Evolutionary conservation across 1,284 basidiomycete genomes (phyloP), one percentile per base, ranked within the genome.

Genomic region (Ustilago lituana): DNA sequence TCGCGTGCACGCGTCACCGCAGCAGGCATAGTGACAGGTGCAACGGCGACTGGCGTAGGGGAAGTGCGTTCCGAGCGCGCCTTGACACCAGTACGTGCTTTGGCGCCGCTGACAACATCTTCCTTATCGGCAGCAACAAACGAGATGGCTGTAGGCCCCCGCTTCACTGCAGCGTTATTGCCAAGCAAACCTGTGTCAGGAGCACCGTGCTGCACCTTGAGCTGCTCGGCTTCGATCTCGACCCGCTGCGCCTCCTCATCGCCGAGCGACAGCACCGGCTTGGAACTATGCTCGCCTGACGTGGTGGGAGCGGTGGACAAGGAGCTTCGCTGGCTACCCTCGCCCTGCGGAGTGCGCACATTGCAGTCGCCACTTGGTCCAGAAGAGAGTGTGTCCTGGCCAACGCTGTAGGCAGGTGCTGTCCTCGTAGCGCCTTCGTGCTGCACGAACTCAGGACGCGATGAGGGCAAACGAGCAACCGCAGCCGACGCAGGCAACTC

Each of bases 401-500:
- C 64, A 2, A 52, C 45, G 17, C 58, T 61, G 50, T 50, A 39
- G 0, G 54, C 39, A 4, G 49, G 52, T 4, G 17, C 27, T 7
- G n/a, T 26, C 4, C 52, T 33, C 14, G 45, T 14, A 1, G 15
- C 49, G 12, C 10, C 22, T 5, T 29, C 36, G 45, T 35, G 46
- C 6, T 31, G 37, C 7, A 57, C 52, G 12, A 46, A 56, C 20
- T 70, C 66, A 9, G 66, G 61, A 6, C 53, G 40, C 0, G n/a
- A 2, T 2, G 5, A 3, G 3, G 72, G 68, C 39, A 72, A n/a
- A 1, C 72, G 51, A 35, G 58, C 50, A 1, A 72, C 53, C 3
- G 72, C 72, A 15, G 35, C 56, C 15, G 51, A 45, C 8, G 46
- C 63, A 12, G 76, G 76, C 0, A 59, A 43, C 4, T 72, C 82